Evolutionary conservation across 2,329 filamentous ascomycete species (phyloP), one percentile per base, ranked within the genome.

Genomic region (Septoria linicola): DNA sequence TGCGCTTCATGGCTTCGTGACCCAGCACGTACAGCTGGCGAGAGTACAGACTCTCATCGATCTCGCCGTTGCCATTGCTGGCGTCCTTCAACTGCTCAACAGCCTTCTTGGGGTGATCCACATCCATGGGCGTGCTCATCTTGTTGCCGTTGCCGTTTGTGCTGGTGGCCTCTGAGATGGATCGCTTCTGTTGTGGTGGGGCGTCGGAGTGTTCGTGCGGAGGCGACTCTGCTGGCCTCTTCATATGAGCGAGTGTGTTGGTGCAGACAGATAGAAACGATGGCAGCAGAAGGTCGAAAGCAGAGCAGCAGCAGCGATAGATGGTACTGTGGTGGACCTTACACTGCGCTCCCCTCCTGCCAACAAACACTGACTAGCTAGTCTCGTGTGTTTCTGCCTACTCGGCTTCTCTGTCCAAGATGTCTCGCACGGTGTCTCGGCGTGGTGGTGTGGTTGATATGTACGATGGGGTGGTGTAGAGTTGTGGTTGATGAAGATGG

Each of bases 1-100:
- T 99, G 66, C 93, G 90, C 80, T 95, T 97, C 93, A 99, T 99
- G 60, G 93, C 83, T 71, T 87, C 83, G 67, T 87, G 83, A 49
- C 93, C 83, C 49, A 87, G 80, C 49, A 87, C 83, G 64, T 87
- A 87, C 44, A 85, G 78, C 73, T 85, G 82, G 61, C 82, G 74
- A 68, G 81, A 84, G 73, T 85, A 85, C 49, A 85, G 72, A 34
- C 81, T 83, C 70, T 85, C 82, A 63, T 85, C 82, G 62, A 85
- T 85, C 62, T 84, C 82, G 61, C 80, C 80, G 63, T 80, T 75
- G 41, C 54, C 52, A 35, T 53, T 51, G 35, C 49, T 50, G 53
- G 67, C 68, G 52, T 73, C 67, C 64, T 83, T 83, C 62, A 83
- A 76, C 72, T 80, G 75, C 69, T 82, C 78, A 54, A 78, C 76